Base-by-base conservation (phyloP, 257 asterid species). In the Capsicum chinense region DNA sequence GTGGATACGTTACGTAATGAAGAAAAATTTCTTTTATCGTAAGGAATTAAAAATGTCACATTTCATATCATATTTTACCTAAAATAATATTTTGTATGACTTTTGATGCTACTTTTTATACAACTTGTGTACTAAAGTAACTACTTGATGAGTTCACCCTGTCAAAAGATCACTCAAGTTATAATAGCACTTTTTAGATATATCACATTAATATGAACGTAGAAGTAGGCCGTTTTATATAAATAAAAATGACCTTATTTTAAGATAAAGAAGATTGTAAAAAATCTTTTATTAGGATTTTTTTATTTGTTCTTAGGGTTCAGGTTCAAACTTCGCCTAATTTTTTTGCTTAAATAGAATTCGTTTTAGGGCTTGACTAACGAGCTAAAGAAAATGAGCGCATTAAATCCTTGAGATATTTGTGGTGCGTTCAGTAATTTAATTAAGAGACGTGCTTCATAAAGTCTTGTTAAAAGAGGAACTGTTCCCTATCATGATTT, bases 351-450 rank as follows among this genome's bases (percentile, higher is more conserved):
- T 44, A 4, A 44, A 44, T 44, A 0, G 48, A 0, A 44, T 44
- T 6, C 7, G 0, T 6, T 44, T 2, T 44, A 44, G 7, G 48
- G 5, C 42, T 39, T 39, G 42, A 2, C 42, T 39, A 92, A 44
- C 88, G 86, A 10, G 96, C 96, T 0, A 50, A 50, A 37, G 6
- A 90, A 76, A 81, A 92, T 91, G 6, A 93, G 92, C 83, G 90
- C 93, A 44, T 74, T 80, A 83, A 93, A 89, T 4, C 92, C 92
- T 0, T 84, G 92, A 0, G 88, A 94, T 89, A 4, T 5, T 16
- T 2, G n/a, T 89, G 35, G 39, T 10, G 7, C 7, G 5, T 26
- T 15, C 0, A 9, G 5, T 63, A 63, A 63, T 63, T 63, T 5
- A 11, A 10, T 21, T 63, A 26, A 26, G 26, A 1, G 26, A 26